Evolutionary conservation across 176 grass and related monocot species (phyloP), one percentile per base, ranked within the genome.

Genomic region (Lolium multiflorum): DNA sequence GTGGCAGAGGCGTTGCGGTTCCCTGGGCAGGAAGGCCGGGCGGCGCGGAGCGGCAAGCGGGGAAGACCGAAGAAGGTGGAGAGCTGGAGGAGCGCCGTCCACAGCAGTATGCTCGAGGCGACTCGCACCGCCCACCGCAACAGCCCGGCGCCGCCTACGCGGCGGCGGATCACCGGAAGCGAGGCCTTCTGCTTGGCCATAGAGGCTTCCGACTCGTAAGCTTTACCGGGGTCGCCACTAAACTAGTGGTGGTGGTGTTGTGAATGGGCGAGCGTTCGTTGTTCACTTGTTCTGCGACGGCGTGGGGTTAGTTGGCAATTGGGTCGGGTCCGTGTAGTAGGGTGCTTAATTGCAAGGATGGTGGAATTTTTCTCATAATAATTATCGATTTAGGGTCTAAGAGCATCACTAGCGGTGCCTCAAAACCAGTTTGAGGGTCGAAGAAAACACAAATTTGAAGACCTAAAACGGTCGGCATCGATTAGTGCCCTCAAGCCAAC

Each of bases 31-130:
- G 92, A 75, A 58, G 88, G 88, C 15, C 93, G 88, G 75, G 79
- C 71, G 59, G 87, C 74, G 78, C 64, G 86, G 41, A 95, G 89
- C 16, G 83, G 51, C 78, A 88, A 67, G 55, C 86, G 93, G 75
- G 86, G 91, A 49, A 89, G 87, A 44, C 92, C 92, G 26, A 89
- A 68, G 69, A 92, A 63, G 64, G 77, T 83, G 86, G 74, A 88
- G 56, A 96, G 75, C 78, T 98, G 96, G 81, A 96, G 87, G 56
- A 98, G 48, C 21, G 77, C 82, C 82, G 92, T 94, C 93, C 93
- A 98, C 69, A 86, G 71, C 81, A 98, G 26, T 70, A 93, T 83
- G 70, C 96, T 98, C 16, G 88, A 79, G 49, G 93, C 89, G 31
- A 94, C 86, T 38, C 92, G 90, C 78, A 92, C 85, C 61, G 82